phyloP scores from a whole-genome alignment of 179 eudicot genomes.

The Sideroxylon spinosum region DNA sequence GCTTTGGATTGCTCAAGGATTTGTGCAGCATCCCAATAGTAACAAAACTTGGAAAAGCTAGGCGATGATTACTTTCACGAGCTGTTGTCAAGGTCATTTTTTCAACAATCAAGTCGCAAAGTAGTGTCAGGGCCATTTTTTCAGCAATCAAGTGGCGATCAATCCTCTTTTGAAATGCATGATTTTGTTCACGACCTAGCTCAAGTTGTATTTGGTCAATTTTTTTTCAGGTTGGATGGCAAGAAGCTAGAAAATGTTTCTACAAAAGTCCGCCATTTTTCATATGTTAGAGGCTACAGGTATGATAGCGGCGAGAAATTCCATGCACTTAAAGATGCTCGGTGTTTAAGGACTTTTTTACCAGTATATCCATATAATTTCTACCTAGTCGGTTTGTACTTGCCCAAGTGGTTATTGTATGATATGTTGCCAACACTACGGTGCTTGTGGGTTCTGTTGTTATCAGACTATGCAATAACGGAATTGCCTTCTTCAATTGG shows the following conservation, averaged over 20 bases:
- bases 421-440: neutral
- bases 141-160: neutral
- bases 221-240: neutral
- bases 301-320: neutral
- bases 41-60: conserved; percentile 1
- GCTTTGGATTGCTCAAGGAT: conserved; percentile 14
- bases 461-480: neutral
- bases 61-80: neutral
- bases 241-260: neutral
- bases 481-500: conserved; percentile 17
- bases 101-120: neutral
- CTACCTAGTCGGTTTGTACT: neutral
- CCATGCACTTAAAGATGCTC: neutral
- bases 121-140: too few relatives aligned
- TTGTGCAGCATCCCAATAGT: neutral
- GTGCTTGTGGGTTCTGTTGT: conserved; percentile 15
- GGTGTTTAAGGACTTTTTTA: conserved; percentile 17
- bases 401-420: neutral
- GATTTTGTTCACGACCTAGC: conserved; percentile 29
- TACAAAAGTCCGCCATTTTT: neutral
- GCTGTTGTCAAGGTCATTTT: conserved; percentile 2
- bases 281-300: neutral
- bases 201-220: neutral
- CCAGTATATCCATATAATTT: neutral
- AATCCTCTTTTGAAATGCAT: conserved; percentile 27